Percentiles rank a stretch among this genome's conserved stretches.
Evolutionary conservation across 1,284 basidiomycete species (phyloP).

Genomic region (Athelia psychrophila): DNA sequence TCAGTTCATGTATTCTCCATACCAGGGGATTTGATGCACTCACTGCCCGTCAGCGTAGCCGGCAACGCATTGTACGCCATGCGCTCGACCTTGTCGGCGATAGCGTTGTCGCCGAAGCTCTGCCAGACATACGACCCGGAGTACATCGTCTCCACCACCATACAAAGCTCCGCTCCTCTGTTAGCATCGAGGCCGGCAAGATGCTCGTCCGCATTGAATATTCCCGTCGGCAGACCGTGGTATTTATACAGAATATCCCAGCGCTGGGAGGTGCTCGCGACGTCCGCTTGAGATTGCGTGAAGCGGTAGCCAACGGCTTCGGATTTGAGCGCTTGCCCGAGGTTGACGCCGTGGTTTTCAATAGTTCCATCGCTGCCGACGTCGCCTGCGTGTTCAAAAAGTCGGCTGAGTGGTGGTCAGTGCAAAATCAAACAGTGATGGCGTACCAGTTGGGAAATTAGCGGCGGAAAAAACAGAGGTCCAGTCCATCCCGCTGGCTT

Average conservation of each 20-base stretch:
- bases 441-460: no score
- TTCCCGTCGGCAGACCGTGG: conserved; percentile 58
- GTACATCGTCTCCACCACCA: conserved; percentile 64
- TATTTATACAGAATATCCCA: conserved; percentile 61
- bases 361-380: not conserved
- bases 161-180: conserved; percentile 57
- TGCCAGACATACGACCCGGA: conserved; percentile 58
- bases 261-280: conserved; percentile 48
- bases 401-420: no score
- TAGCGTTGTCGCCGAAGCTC: conserved; percentile 55
- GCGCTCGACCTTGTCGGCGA: conserved; percentile 55
- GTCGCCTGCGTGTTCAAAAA: no score
- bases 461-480: conserved; percentile 28
- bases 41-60: conserved; percentile 49
- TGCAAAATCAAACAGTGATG: no score
- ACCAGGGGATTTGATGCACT: conserved; percentile 3
- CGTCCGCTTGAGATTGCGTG: conserved; percentile 52
- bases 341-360: conserved; percentile 5
- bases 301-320: conserved; percentile 53
- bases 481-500: conserved; percentile 55
- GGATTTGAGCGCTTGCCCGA: conserved; percentile 43
- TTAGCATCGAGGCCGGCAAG: conserved; percentile 51
- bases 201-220: conserved; percentile 58
- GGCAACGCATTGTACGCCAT: conserved; percentile 60
- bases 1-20: no score